A percentile compares a stretch with the other conserved stretches of the same genome.
These are phyloP conservation scores for Drosera spatulata DNA, from an alignment of 179 eudicot species.

Conservation along the genomic window DNA sequence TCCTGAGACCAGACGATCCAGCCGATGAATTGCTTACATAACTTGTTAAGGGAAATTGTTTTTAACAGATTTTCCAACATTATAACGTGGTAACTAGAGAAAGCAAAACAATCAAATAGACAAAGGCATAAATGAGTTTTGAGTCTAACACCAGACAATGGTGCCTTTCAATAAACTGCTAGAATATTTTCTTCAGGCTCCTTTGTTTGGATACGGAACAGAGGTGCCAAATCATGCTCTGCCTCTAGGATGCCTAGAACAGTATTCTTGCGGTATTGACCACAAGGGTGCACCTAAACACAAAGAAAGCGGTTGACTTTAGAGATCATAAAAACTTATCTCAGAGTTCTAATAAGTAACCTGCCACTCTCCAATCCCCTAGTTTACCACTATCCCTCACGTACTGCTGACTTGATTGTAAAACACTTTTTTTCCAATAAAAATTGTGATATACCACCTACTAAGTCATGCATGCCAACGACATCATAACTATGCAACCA, in stretches of 20 bases:
- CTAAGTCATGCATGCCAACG: too few relatives aligned
- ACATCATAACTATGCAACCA: too few relatives aligned
- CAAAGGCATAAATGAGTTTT: too few relatives aligned
- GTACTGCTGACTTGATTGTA: too few relatives aligned
- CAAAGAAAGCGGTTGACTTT: slow-evolving; percentile 2
- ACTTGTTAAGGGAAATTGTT: slow-evolving; percentile 28
- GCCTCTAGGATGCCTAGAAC: slow-evolving; percentile 91
- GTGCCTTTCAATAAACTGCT: too few relatives aligned
- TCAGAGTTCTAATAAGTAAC: neutral
- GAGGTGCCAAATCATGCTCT: slow-evolving; percentile 72
- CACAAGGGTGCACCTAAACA: slow-evolving; percentile 86
- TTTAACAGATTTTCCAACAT: too few relatives aligned
- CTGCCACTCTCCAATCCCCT: neutral
- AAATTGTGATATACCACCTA: too few relatives aligned
- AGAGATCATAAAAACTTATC: neutral
- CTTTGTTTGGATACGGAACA: slow-evolving; percentile 70
- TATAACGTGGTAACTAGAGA: neutral
- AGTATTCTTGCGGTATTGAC: slow-evolving; percentile 95
- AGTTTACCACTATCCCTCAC: neutral
- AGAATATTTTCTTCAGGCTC: too few relatives aligned
- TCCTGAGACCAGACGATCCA: slow-evolving; percentile 97
- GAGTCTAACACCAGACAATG: too few relatives aligned
- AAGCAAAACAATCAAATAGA: neutral
- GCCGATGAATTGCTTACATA: slow-evolving; percentile 68
- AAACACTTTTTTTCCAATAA: too few relatives aligned